Base-by-base conservation (phyloP, 1,284 basidiomycete genomes). In the Athelia psychrophila region DNA sequence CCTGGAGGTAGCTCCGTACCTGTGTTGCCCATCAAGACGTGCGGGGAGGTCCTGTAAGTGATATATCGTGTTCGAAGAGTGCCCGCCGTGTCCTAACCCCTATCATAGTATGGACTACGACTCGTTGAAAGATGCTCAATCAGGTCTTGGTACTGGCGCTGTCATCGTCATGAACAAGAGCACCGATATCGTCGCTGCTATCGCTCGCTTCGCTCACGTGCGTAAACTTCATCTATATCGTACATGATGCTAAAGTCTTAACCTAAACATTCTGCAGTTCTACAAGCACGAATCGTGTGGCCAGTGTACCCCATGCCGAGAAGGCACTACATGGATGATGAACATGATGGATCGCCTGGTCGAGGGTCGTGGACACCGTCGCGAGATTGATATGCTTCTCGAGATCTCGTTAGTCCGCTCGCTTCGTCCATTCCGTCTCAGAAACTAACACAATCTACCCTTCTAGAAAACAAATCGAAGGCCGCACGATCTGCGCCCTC, bases 201-300 rank as follows among this genome's bases (percentile, higher is more conserved):
- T 98, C 61, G 90, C 96, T 12, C 88, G 95, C 45, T 98, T 98
- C 76, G 79, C 94, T 53, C 84, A 91, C 59, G 86, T 86, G 58
- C 77, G 66, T n/a, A n/a, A n/a, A n/a, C n/a, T n/a, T n/a, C n/a
- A n/a, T n/a, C 16, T 40, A 20, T 53, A 24, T 40, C 16, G 8
- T 24, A 25, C 15, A 32, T 54, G 5, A 49, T 44, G 40, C 13
- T 23, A n/a, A n/a, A n/a, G 22, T 15, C 47, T 38, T 18, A n/a
- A 4, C 47, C 25, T 18, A 25, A 18, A 15, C n/a, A 15, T 2
- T 8, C 9, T 42, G 38, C 23, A 88, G 78, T 96, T 97, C 75
- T 97, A 97, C 79, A 97, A 98, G 74, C 96, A 98, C 76, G 97
- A 98, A 71, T 96, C 93, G 3, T 99, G 96, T 64, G 97, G 97